Base-by-base conservation (phyloP, 2,329 filamentous ascomycete species). In the Celoporthe dispersa region DNA sequence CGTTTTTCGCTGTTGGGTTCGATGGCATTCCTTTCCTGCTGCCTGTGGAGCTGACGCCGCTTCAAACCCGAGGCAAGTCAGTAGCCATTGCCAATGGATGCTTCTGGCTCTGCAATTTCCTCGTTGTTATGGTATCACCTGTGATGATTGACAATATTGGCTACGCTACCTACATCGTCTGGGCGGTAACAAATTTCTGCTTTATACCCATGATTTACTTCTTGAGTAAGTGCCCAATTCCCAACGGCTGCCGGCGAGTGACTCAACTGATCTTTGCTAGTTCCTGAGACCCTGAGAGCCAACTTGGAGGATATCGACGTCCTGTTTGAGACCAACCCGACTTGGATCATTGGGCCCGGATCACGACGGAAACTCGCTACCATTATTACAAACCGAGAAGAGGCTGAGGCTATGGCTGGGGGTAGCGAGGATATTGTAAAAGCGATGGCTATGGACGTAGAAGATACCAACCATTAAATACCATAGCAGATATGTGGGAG, bases 1-100 rank as follows among this genome's bases (percentile, higher is more conserved):
- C 75, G 55, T 78, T 78, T 31, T 78, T 78, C 67, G 76, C 76
- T 1, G 70, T 75, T n/a, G 73, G 75, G 33, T 65, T 76, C n/a
- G 71, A 75, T 44, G 76, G 76, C 63, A 76, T 76, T 67, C 67
- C n/a, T 9, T 65, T 79, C 75, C 67, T 82, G 19, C 71, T 61
- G 14, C 33, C 57, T 5, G 57, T 61, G 31, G 57, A 61, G 57
- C 25, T 61, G 57, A 61, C 57, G 33, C 57, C 57, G 12, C 31
- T 61, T n/a, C 57, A 61, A 61, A 61, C 57, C 31, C 57, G 57
- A n/a, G 57, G 57, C 6, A 33, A 61, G 12, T 61, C 57, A 8
- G 57, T 61, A n/a, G 57, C 57, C 35, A 61, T 61, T 61, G 57
- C 57, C 14, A 37, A 61, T 33, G 57, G 57, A 4, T 61, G 57